These are phyloP conservation scores for Pseudogymnoascus destructans DNA, from an alignment of 2,329 filamentous ascomycete genomes.

Conservation along the genomic window DNA sequence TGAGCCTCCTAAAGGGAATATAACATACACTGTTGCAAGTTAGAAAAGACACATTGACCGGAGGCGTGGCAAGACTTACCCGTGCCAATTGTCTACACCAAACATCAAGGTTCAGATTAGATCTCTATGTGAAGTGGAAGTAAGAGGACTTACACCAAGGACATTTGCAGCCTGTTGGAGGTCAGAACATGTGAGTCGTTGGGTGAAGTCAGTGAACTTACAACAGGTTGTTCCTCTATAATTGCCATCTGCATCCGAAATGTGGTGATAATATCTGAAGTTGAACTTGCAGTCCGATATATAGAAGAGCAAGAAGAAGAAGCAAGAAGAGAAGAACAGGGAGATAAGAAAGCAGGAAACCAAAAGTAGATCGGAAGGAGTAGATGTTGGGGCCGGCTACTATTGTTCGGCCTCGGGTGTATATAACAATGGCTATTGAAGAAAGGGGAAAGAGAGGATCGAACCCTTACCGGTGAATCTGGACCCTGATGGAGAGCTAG, in stretches of 20 bases:
- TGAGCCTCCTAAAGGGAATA: not conserved
- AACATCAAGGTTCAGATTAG: not conserved
- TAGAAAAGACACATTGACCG: not conserved
- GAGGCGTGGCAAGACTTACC: not conserved
- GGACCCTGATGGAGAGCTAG: not conserved
- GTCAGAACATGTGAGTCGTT: not conserved
- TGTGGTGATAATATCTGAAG: not conserved
- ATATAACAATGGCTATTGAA: not conserved
- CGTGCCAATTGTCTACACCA: not conserved
- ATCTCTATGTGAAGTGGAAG: not conserved
- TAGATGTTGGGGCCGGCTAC: not conserved
- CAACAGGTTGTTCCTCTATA: constrained; percentile 1
- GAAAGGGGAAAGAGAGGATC: not conserved
- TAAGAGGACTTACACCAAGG: not conserved
- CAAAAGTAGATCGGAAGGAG: not conserved
- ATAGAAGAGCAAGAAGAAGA: not conserved
- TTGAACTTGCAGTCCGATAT: not conserved
- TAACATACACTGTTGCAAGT: constrained; percentile 1
- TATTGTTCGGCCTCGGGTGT: not conserved
- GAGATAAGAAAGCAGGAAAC: not conserved
- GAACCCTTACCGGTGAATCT: not conserved
- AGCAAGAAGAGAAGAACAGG: not conserved
- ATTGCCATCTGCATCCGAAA: not conserved
- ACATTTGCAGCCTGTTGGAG: not conserved
- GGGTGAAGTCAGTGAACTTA: not conserved